Percentiles rank a stretch among this genome's conserved stretches.
Conservation (phyloP, 1,284 basidiomycete species). For the Amanita bisporigera region DNA sequence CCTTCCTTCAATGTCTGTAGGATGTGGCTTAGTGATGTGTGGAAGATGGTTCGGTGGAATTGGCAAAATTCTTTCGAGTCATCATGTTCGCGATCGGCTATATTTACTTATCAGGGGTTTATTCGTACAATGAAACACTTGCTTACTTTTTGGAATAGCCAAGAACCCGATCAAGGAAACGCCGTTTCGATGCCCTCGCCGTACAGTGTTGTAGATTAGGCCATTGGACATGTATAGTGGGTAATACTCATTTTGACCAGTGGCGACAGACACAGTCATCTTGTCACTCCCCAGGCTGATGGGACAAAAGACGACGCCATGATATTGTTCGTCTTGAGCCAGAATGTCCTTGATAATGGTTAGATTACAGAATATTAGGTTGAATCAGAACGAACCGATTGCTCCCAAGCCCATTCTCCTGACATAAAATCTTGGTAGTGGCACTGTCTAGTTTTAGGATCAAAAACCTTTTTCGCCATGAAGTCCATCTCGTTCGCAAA, state of each 20-base stretch:
- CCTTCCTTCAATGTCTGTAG: no score
- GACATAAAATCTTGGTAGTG: slow-evolving; percentile 36
- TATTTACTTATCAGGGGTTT: no score
- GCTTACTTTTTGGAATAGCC: slow-evolving; percentile 9
- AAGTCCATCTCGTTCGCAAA: slow-evolving; percentile 33
- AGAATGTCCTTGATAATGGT: no score
- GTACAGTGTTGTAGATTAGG: neutral
- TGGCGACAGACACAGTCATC: slow-evolving; percentile 43
- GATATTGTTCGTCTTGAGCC: no score
- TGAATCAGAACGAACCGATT: slow-evolving; percentile 27
- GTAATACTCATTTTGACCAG: slow-evolving; percentile 39
- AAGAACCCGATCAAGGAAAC: neutral
- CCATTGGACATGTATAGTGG: slow-evolving; percentile 34
- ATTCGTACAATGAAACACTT: no score
- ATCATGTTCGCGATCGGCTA: no score
- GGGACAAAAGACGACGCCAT: no score
- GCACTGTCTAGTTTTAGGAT: neutral
- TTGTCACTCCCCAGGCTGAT: slow-evolving; percentile 18
- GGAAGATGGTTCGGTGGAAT: no score
- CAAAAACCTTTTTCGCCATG: slow-evolving; percentile 19
- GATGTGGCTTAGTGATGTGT: no score
- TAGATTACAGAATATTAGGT: neutral
- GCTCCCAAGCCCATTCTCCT: slow-evolving; percentile 37
- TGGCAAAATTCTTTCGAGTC: no score
- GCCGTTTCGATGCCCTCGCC: neutral